Evolutionary conservation across 192 early-diverging fungal genomes (phyloP), one percentile per base, ranked within the genome.

Genomic region (Spizellomyces punctatus): DNA sequence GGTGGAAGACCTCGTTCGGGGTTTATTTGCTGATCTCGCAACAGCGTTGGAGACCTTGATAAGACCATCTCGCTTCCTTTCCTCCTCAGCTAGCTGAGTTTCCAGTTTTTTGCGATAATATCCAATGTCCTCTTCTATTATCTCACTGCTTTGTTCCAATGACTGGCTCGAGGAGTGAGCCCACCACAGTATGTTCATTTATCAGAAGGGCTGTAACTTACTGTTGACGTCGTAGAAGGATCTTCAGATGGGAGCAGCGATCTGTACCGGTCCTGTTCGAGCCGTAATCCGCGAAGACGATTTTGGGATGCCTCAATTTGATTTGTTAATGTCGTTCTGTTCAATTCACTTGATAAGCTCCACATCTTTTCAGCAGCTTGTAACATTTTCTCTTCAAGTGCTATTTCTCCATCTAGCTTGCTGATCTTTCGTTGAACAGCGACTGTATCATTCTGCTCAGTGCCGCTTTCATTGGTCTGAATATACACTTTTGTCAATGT

Each of bases 331-430:
- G 68, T 49, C 6, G 58, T 63, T 48, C 73, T 74, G 42, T 83
- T 75, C 9, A 69, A 58, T 10, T 81, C 85, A n/a, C 69, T 74
- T 14, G 78, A 58, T 12, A 72, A 50, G 46, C 27, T 66, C 69
- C 81, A 60, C 69, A 86, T 81, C 60, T 74, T 75, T 52, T 83
- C 74, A 2, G 78, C 73, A 47, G 76, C 84, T 2, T 64, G 19
- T 41, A 74, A 67, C 78, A 83, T 80, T 49, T 80, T 80, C 67
- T 80, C 80, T 63, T 86, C 84, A 8, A 82, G 69, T 46, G 75
- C 69, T 19, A 86, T 82, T 10, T 80, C 78, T 12, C 57, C 55
- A 41, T 77, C 42, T 7, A 86, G 72, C 46, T 80, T 81, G 3
- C 61, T 27, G 46, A 83, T 83, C 7, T 52, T 10, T 49, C 66